Base-by-base conservation (phyloP, 441 rosid genomes). In the Populus hybrid region DNA sequence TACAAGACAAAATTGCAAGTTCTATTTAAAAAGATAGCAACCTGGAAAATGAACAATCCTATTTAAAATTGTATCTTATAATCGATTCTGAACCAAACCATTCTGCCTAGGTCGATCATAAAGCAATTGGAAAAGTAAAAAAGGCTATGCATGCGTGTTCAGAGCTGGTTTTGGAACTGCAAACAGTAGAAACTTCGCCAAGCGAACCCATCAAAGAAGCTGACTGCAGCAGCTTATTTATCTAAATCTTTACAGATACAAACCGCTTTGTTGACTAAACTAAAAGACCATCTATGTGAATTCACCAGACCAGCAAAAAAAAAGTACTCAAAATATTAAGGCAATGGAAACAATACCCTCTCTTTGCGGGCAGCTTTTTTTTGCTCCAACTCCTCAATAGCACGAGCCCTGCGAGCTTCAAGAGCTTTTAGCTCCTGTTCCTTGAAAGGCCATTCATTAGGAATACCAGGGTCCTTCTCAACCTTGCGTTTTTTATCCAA, bases 361-460 rank as follows among this genome's bases (percentile, higher is more conserved):
- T 96, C 98, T 80, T 93, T 94, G 72, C 97, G 94, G 72, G 93
- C 98, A 68, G 89, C 87, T 86, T 93, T 96, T 86, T 96, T 94
- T 79, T 89, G 91, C 86, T 96, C 98, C 72, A 93, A 65, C 72
- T 94, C 98, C 78, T 96, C 98, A 2, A 96, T 73, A 30, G 89
- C 99, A 35, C 95, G 93, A 72, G 97, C 94, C 28, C 98, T 88
- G 35, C 99, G 93, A 77, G 82, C 98, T 84, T 96, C 98, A 21
- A 96, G 88, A 26, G 98, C 96, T 86, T 93, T 92, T 36, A 96
- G 97, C 89, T 96, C 98, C 63, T 96, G 96, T 79, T 93, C 99
- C 96, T 94, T 94, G 82, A 90, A 94, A 61, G 99, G 99, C 98
- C 97, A 96, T 79, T 93, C 99, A 83, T 96, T 96, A 36, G 99